phyloP scores from a whole-genome alignment of 805 yeast species.

The Danielia oregonensis region DNA sequence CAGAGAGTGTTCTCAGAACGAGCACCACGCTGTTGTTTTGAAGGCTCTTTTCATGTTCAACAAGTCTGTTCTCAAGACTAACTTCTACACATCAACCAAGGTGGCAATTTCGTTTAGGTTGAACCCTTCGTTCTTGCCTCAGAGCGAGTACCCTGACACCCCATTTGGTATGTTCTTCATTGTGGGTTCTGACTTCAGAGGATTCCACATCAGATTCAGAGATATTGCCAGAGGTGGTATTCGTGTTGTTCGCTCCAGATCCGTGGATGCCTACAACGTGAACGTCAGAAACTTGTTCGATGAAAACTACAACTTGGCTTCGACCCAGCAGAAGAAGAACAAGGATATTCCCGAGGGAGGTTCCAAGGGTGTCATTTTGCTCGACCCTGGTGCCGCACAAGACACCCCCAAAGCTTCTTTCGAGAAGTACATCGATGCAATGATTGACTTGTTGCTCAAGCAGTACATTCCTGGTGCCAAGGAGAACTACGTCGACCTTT shows the following conservation, averaged over 20 bases:
- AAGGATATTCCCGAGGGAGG: slow-evolving; percentile 99
- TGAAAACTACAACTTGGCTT: slow-evolving; percentile 93
- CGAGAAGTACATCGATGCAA: slow-evolving; percentile 87
- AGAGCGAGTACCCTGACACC: slow-evolving; percentile 82
- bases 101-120: slow-evolving; percentile 93
- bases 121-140: slow-evolving; percentile 81
- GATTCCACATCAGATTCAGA: slow-evolving; percentile 94
- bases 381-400: slow-evolving; percentile 75
- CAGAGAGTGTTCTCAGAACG: slow-evolving; percentile 74
- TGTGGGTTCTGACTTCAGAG: slow-evolving; percentile 95
- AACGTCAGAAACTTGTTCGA: slow-evolving; percentile 89
- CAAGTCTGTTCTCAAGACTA: slow-evolving; percentile 84
- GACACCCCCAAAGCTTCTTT: slow-evolving; percentile 80
- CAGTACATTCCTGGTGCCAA: slow-evolving; percentile 70
- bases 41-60: slow-evolving; percentile 82
- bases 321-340: slow-evolving; percentile 94
- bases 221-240: slow-evolving; percentile 99
- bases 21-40: slow-evolving; percentile 72
- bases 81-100: slow-evolving; percentile 89
- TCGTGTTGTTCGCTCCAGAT: slow-evolving; percentile 86
- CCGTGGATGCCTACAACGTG: slow-evolving; percentile 76
- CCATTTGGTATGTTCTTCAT: slow-evolving; percentile 94
- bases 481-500: slow-evolving; percentile 80
- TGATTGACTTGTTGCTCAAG: slow-evolving; percentile 78
- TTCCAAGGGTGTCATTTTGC: slow-evolving; percentile 90